phyloP scores from a whole-genome alignment of 2,329 filamentous ascomycete genomes.

The Ustulina deusta region DNA sequence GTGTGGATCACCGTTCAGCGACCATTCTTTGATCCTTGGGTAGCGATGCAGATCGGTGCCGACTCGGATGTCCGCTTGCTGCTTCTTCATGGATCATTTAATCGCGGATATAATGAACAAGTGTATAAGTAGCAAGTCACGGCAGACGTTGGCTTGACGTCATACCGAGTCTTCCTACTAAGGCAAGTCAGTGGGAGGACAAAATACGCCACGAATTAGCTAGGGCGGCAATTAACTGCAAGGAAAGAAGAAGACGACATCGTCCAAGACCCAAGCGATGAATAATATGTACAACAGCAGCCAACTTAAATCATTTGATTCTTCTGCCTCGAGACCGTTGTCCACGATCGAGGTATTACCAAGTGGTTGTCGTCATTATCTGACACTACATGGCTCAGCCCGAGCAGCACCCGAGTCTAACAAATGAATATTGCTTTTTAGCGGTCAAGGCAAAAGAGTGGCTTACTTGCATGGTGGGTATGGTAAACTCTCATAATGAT shows the following conservation, averaged over 20 bases:
- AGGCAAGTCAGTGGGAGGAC: too few species aligned
- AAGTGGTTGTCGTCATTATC: neutral
- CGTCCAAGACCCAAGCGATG: too few species aligned
- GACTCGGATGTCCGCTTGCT: neutral
- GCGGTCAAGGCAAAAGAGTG: slow-evolving; percentile 1
- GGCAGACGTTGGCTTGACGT: too few species aligned
- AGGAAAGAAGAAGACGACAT: too few species aligned
- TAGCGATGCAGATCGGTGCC: slow-evolving; percentile 27
- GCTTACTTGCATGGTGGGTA: neutral
- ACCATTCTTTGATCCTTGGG: slow-evolving; percentile 3
- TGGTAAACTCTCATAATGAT: neutral
- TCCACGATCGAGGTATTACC: neutral
- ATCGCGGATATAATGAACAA: neutral
- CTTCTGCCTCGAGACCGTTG: neutral
- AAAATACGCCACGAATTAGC: too few species aligned
- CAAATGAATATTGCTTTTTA: slow-evolving; percentile 9
- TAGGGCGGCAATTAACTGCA: too few species aligned
- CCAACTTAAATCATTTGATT: neutral
- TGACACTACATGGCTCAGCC: slow-evolving; percentile 15
- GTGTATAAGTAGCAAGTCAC: too few species aligned
- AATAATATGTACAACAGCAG: too few species aligned
- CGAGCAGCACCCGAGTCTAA: neutral
- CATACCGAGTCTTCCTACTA: too few species aligned
- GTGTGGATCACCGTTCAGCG: neutral
- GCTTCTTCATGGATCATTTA: neutral